Conservation (phyloP, 768 basidiomycete genomes). For the Obba rivulosa region DNA sequence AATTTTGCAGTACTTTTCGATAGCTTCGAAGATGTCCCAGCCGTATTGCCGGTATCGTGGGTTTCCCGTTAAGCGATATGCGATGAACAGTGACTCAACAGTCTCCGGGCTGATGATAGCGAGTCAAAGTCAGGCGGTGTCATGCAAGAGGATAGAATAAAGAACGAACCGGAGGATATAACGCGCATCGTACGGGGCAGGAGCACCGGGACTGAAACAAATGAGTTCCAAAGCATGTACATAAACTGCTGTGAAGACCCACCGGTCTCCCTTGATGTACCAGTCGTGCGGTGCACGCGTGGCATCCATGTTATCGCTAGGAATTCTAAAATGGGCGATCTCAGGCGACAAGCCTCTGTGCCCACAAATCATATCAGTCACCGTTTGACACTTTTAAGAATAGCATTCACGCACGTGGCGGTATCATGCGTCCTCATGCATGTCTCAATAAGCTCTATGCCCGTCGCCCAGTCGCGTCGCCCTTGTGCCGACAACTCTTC, state of each 20-base stretch:
- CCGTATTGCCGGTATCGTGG: conserved; percentile 74
- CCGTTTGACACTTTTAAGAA: not conserved
- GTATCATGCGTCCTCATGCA: conserved; percentile 87
- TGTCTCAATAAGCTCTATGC: conserved; percentile 76
- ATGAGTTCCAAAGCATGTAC: not conserved
- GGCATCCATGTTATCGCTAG: conserved; percentile 47
- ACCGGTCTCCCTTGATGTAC: conserved; percentile 87
- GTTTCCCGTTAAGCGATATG: conserved; percentile 86
- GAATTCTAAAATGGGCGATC: conserved; percentile 79
- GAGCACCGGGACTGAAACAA: conserved; percentile 20
- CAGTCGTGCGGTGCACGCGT: conserved; percentile 58
- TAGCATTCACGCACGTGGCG: conserved; percentile 52
- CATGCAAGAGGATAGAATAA: not conserved
- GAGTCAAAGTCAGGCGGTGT: not conserved
- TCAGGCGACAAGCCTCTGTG: conserved; percentile 81
- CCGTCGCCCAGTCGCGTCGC: conserved; percentile 76
- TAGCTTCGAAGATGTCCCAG: conserved; percentile 87
- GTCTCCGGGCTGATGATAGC: conserved; percentile 71
- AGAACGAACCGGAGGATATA: conserved; percentile 77
- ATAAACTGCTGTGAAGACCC: conserved; percentile 14
- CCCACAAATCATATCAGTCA: not conserved
- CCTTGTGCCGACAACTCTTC: conserved; percentile 57
- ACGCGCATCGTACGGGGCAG: conserved; percentile 68
- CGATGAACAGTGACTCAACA: conserved; percentile 88
- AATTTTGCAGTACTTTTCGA: conserved; percentile 76